A percentile compares a stretch with the other conserved stretches of the same genome.
phyloP scores from a whole-genome alignment of 108 stramenopile species.

The Conticribra weissflogii region DNA sequence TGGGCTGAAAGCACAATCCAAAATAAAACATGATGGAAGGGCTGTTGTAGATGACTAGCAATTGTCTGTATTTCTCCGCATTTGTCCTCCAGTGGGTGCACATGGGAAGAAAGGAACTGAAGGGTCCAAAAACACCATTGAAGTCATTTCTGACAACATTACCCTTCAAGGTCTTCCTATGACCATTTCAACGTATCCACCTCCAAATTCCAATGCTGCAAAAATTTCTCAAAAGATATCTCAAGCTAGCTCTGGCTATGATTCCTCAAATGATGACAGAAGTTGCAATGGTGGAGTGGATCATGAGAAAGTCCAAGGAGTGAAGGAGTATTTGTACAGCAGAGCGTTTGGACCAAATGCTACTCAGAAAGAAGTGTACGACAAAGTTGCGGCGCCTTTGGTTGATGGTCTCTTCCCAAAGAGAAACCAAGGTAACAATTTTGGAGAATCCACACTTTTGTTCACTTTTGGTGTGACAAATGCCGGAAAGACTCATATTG shows the following conservation, averaged over 20 bases:
- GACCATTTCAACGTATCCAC: conserved; percentile 76
- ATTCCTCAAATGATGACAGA: conserved; percentile 23
- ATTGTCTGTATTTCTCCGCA: conserved; percentile 68
- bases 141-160: conserved; percentile 38
- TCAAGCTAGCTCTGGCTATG: conserved; percentile 1
- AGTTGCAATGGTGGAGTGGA: conserved; percentile 30
- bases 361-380: conserved; percentile 68
- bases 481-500: conserved; percentile 98
- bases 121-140: conserved; percentile 53
- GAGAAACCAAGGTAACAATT: conserved; percentile 9
- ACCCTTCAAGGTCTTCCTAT: conserved; percentile 35
- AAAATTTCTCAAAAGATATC: conserved; percentile 47
- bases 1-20: background rate
- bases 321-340: conserved; percentile 78
- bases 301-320: conserved; percentile 52
- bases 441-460: conserved; percentile 79
- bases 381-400: conserved; percentile 66
- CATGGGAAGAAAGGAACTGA: conserved; percentile 22
- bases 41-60: conserved; percentile 17
- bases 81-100: conserved; percentile 54
- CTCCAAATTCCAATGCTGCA: conserved; percentile 63
- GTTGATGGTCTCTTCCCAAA: conserved; percentile 65
- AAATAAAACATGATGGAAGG: background rate
- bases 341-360: conserved; percentile 68
- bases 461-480: conserved; percentile 99